Conservation (phyloP, 2,329 filamentous ascomycete species). For the Alternaria infectoria region DNA sequence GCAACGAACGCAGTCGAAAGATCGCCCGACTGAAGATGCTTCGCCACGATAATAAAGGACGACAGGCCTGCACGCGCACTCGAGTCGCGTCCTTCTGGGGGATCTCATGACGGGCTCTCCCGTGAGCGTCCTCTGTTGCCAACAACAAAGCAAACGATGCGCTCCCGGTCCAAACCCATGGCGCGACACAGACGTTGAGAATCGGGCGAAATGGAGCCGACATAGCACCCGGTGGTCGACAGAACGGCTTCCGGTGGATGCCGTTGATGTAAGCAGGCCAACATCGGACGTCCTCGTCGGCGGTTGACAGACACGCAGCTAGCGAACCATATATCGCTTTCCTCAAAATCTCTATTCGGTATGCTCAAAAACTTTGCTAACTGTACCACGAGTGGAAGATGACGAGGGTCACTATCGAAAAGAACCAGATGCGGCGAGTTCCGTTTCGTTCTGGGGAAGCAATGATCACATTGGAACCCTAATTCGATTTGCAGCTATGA, state of each 20-base stretch:
- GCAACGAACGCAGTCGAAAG: not conserved
- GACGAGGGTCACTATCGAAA: not conserved
- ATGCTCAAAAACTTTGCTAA: not conserved
- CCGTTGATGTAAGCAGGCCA: not conserved
- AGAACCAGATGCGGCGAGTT: accelerated
- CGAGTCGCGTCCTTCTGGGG: not conserved
- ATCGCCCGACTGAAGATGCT: not conserved
- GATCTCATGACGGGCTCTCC: not conserved
- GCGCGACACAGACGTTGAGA: not conserved
- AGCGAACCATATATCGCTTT: not conserved
- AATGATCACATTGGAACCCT: not conserved
- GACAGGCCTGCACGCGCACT: not conserved
- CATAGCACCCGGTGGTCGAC: not conserved
- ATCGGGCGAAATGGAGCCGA: not conserved
- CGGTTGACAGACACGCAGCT: not conserved
- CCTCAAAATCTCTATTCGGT: not conserved
- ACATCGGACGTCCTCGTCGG: not conserved
- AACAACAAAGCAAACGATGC: not conserved
- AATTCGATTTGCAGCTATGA: not conserved
- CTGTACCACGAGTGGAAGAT: not conserved
- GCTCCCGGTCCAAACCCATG: not conserved
- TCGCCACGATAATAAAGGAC: not conserved
- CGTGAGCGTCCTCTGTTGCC: not conserved
- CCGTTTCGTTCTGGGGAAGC: not conserved
- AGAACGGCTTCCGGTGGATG: not conserved